Evolutionary conservation across 805 yeast genomes (phyloP), one percentile per base, ranked within the genome.

Genomic region (Yarrowia sp.): DNA sequence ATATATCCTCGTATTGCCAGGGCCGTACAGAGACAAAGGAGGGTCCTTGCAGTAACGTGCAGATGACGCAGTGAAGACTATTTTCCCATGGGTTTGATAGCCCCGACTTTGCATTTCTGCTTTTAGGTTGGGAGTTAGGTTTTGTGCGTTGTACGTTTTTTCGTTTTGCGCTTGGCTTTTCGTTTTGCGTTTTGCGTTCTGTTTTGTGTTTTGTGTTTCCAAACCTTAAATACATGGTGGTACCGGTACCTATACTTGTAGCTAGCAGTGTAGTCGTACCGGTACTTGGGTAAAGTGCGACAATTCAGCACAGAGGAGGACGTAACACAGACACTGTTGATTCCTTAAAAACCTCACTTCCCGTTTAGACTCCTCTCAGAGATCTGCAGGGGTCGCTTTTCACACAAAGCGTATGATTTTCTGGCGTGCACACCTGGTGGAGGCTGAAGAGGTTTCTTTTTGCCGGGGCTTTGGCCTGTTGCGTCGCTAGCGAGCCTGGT

Each of bases 21-120:
- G 58, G 58, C 58, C 39, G 58, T 46, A 46, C 38, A 46, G 53
- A 46, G 53, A 46, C 53, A 46, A 46, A 46, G 41, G 58, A 49
- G 58, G 58, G 58, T 49, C 58, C 42, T 49, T 49, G 58, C 58
- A 49, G 58, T 33, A 49, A 49, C 32, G 31, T 49, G 41, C 41
- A 32, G 41, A 31, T 49, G 36, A 49, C 58, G 58, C 58, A 33
- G 58, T 33, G 58, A 49, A 35, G 58, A 14, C 38, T 46, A 46
- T 46, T 29, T 46, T 27, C 27, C 38, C 32, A 32, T 24, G 41
- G 41, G 58, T 49, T 32, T 49, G 41, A 33, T 49, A 49, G 58
- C 58, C 41, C 58, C 41, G 58, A 32, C 32, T 25, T 49, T 49
- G 58, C 58, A 33, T 49, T 49, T 49, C 35, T 14, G 6, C 19